Evolutionary conservation across 768 basidiomycete genomes (phyloP).

Genomic region (Rhizopogon vulgaris): DNA sequence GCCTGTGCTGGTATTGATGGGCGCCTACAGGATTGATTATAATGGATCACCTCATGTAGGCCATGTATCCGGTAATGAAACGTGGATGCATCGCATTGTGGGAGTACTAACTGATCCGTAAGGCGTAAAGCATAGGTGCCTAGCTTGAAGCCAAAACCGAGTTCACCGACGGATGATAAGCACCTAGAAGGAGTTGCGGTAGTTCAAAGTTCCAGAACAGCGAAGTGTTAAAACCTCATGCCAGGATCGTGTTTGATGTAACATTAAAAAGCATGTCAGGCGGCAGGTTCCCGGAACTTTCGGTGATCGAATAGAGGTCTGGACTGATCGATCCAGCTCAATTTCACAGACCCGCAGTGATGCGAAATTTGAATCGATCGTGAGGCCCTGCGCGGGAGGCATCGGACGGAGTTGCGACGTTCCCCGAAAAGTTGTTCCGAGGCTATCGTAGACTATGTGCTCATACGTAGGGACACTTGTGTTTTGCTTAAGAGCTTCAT

Average conservation of each 20-base stretch:
- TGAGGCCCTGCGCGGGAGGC: background rate
- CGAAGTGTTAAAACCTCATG: background rate
- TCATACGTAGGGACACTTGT: background rate
- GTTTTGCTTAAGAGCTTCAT: no score
- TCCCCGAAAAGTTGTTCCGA: background rate
- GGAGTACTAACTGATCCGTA: background rate
- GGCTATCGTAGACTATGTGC: no score
- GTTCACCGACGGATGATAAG: background rate
- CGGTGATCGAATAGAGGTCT: background rate
- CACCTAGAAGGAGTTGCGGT: background rate
- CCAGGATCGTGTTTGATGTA: background rate
- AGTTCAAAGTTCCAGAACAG: background rate
- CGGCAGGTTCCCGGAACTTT: background rate
- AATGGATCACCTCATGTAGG: background rate
- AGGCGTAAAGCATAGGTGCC: background rate
- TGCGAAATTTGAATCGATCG: background rate
- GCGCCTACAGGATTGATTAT: background rate
- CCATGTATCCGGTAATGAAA: background rate
- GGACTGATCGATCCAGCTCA: background rate
- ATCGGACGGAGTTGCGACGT: background rate
- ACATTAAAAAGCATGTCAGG: background rate
- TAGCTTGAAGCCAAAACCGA: background rate
- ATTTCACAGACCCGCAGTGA: background rate
- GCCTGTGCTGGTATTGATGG: slow-evolving; percentile 1
- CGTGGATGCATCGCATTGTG: background rate